A percentile compares a stretch with the other conserved stretches of the same genome.
Evolutionary conservation across 306 rosid genomes (phyloP).

Genomic region (Crataegus laevigata): DNA sequence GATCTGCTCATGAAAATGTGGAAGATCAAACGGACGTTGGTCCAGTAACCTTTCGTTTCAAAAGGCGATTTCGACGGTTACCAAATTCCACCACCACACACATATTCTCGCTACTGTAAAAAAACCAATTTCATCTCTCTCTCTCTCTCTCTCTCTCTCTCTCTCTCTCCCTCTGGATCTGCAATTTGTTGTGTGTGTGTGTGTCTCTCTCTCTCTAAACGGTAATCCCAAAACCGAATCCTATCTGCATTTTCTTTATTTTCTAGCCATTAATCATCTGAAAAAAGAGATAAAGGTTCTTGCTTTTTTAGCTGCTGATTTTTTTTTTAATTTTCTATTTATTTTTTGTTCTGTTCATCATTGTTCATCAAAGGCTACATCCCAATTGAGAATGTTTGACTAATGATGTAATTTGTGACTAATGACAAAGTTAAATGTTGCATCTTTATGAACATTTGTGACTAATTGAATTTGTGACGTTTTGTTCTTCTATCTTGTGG

Average conservation of each 20-base stretch:
- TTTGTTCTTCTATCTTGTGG: background rate
- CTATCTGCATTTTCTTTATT: background rate
- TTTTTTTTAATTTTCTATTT: too few species aligned
- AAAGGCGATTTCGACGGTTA: slow-evolving; percentile 6
- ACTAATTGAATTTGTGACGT: background rate
- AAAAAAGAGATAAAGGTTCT: background rate
- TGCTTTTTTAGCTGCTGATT: background rate
- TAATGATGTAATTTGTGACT: background rate
- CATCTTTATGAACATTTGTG: background rate
- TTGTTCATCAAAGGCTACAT: background rate
- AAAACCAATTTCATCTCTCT: background rate
- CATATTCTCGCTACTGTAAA: background rate
- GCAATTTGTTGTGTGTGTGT: background rate
- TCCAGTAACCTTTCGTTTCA: slow-evolving; percentile 4
- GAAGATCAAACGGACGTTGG: background rate
- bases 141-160: background rate
- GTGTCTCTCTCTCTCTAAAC: background rate
- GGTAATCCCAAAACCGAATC: background rate
- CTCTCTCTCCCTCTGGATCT: background rate
- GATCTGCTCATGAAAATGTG: background rate
- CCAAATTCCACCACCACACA: background rate
- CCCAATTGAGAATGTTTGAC: background rate
- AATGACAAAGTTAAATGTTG: background rate
- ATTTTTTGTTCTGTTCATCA: background rate
- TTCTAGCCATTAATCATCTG: background rate